Conservation (phyloP, 192 early-diverging fungal genomes). For the Umbelopsis ramanniana region DNA sequence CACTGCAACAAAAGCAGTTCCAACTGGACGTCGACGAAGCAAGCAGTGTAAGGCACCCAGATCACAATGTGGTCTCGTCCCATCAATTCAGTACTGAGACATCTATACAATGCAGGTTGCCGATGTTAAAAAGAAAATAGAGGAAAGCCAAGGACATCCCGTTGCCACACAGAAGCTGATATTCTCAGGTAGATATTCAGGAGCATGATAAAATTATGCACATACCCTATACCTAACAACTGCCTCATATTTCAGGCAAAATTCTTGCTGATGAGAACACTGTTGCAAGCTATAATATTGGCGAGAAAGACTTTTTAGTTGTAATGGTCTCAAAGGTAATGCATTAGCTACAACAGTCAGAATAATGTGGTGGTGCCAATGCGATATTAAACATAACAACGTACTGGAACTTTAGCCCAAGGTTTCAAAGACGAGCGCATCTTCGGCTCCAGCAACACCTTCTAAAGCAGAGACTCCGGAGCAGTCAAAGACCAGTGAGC, state of each 20-base stretch:
- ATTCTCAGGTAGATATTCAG: constrained; percentile 67
- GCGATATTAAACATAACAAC: constrained; percentile 29
- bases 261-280: constrained; percentile 81
- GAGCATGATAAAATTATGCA: constrained; percentile 47
- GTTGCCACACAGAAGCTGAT: constrained; percentile 86
- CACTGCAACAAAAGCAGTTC: constrained; percentile 86
- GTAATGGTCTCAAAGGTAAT: constrained; percentile 91
- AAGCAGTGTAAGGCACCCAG: constrained; percentile 52
- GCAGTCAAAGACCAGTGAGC: background rate
- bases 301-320: constrained; percentile 94
- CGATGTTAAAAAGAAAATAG: constrained; percentile 80
- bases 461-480: background rate
- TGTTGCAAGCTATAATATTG: constrained; percentile 75
- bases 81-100: background rate
- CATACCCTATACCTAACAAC: constrained; percentile 31
- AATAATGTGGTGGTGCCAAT: constrained; percentile 15
- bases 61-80: background rate
- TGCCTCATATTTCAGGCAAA: constrained; percentile 65
- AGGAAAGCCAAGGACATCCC: constrained; percentile 69
- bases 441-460: constrained; percentile 37
- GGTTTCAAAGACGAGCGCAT: constrained; percentile 25
- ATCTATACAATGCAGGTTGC: constrained; percentile 56
- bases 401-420: constrained; percentile 30
- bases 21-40: constrained; percentile 74
- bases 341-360: constrained; percentile 23